Evolutionary conservation across 23 red algal genomes (phyloP).

Genomic region (Cyanidioschyzon merolae): DNA sequence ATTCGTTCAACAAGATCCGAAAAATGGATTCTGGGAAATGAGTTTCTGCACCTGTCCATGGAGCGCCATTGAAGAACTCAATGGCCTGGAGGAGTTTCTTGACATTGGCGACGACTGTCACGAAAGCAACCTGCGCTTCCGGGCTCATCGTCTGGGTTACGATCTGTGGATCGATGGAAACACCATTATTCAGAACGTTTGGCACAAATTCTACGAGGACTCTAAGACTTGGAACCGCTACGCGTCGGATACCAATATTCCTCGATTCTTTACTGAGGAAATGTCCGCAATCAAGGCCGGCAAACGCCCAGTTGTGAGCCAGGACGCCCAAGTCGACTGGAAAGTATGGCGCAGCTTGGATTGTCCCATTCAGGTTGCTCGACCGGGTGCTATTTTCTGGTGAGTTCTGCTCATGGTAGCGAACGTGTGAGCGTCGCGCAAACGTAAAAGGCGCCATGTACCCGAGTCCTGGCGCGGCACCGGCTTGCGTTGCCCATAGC

Average conservation of each 20-base stretch:
- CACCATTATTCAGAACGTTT: conserved; percentile 5
- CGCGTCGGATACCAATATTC: conserved; percentile 4
- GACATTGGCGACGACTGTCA: conserved; percentile 12
- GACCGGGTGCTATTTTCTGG: not conserved
- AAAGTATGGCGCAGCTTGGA: conserved; percentile 4
- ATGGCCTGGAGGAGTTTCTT: conserved; percentile 2
- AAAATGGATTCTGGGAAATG: not conserved
- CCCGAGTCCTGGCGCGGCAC: too few species aligned
- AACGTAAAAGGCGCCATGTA: too few species aligned
- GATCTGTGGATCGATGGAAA: conserved; percentile 16
- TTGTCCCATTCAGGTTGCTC: conserved; percentile 10
- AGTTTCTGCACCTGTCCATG: conserved; percentile 16
- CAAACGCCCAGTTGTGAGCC: not conserved
- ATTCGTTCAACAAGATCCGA: not conserved
- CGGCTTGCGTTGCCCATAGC: too few species aligned
- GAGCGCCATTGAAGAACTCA: not conserved
- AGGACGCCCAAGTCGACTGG: conserved; percentile 17
- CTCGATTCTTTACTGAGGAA: conserved; percentile 1
- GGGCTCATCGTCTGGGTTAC: conserved; percentile 1
- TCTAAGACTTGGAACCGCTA: conserved; percentile 2
- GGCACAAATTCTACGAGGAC: conserved; percentile 15
- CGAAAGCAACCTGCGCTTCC: conserved; percentile 9
- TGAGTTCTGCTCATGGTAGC: too few species aligned
- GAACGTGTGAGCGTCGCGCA: too few species aligned
- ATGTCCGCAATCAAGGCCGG: not conserved